These are phyloP conservation scores for Botryotinia narcissicola DNA, from an alignment of 2,329 filamentous ascomycete genomes.

Conservation along the genomic window DNA sequence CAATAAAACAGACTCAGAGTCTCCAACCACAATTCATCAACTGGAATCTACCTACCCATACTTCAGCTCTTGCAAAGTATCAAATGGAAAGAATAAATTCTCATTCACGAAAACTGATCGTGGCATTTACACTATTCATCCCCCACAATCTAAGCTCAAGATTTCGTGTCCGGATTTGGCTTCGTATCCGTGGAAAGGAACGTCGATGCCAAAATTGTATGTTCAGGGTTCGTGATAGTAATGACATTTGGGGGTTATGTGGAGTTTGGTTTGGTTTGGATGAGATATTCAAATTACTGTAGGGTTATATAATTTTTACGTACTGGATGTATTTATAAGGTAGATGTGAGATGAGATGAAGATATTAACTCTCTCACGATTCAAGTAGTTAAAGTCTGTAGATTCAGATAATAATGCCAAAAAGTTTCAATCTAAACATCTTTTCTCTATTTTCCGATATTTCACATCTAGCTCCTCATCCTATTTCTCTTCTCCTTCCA, in stretches of 20 bases:
- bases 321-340: background rate
- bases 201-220: slow-evolving; percentile 6
- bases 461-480: background rate
- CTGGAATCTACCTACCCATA: background rate
- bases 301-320: background rate
- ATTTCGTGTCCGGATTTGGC: slow-evolving; percentile 4
- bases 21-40: background rate
- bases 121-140: background rate
- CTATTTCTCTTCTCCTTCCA: background rate
- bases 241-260: background rate
- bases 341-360: background rate
- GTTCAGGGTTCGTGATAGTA: background rate
- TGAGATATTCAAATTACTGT: too few species aligned
- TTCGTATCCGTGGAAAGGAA: slow-evolving; percentile 13
- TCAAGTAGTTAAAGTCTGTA: background rate
- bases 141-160: background rate
- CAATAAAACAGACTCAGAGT: background rate
- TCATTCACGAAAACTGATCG: slow-evolving; percentile 7
- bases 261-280: background rate
- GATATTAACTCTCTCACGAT: background rate
- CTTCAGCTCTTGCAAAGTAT: slow-evolving; percentile 2
- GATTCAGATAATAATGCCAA: background rate
- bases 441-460: background rate
- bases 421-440: background rate
- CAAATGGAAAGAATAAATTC: slow-evolving; percentile 3